A percentile compares a stretch with the other conserved stretches of the same genome.
These are phyloP conservation scores for Ceriops zippeliana DNA, from an alignment of 345 rosid species.

Conservation along the genomic window DNA sequence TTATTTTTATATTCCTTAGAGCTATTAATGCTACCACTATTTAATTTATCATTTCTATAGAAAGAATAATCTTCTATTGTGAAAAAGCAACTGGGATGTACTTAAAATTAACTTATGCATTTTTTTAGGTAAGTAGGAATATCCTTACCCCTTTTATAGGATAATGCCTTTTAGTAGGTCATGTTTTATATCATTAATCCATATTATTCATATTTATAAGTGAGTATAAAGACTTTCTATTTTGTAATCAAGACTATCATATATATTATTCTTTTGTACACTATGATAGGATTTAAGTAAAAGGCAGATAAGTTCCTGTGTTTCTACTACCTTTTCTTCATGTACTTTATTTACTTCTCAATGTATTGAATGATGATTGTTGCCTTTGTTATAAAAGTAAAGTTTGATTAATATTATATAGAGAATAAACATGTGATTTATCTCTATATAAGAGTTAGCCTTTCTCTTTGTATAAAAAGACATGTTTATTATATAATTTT, in stretches of 20 bases:
- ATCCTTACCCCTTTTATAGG: background rate
- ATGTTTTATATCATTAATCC: background rate
- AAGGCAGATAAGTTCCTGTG: slow-evolving; percentile 25
- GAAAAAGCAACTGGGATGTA: slow-evolving; percentile 52
- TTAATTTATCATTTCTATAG: slow-evolving; percentile 36
- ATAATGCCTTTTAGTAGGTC: background rate
- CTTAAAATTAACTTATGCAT: slow-evolving; percentile 42
- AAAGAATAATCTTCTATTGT: slow-evolving; percentile 46
- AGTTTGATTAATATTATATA: too few relatives aligned
- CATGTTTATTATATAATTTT: too few relatives aligned
- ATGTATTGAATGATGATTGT: slow-evolving; percentile 47
- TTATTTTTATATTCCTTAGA: slow-evolving; percentile 41
- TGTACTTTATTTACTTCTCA: slow-evolving; percentile 43
- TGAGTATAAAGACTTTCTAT: slow-evolving; percentile 38
- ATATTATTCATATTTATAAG: slow-evolving; percentile 21
- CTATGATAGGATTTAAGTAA: slow-evolving; percentile 42
- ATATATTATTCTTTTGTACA: slow-evolving; percentile 28
- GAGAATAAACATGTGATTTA: too few relatives aligned
- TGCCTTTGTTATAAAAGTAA: slow-evolving; percentile 4
- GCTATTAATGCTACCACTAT: slow-evolving; percentile 40
- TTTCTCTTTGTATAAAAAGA: too few relatives aligned
- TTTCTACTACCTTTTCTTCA: slow-evolving; percentile 45
- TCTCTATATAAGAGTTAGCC: too few relatives aligned
- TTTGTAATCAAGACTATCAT: slow-evolving; percentile 31
- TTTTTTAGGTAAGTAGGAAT: slow-evolving; percentile 30